Percentiles rank a stretch among this genome's conserved stretches.
These are phyloP conservation scores for Annulohypoxylon bovei DNA, from an alignment of 495 filamentous ascomycete genomes.

Conservation along the genomic window DNA sequence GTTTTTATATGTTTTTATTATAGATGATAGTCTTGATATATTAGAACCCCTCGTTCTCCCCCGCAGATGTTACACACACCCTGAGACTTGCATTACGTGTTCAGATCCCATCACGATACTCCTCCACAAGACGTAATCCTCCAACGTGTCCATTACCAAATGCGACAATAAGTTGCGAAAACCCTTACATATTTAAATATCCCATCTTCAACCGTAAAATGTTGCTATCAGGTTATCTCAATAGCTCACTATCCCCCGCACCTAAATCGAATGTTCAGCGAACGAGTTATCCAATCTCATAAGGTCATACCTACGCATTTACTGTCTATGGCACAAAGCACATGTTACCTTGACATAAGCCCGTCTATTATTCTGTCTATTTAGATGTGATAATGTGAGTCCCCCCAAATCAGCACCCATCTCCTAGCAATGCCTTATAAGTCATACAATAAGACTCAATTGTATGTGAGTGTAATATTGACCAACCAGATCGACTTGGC, in stretches of 20 bases:
- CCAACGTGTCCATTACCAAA: conserved; percentile 31
- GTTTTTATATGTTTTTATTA: not conserved
- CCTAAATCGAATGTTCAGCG: not conserved
- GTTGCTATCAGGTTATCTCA: not conserved
- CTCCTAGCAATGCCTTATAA: not conserved
- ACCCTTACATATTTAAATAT: not conserved
- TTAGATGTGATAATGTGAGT: conserved; percentile 7
- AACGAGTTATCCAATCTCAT: not conserved
- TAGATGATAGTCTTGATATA: not conserved
- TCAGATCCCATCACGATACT: conserved; percentile 20
- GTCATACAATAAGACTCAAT: not conserved
- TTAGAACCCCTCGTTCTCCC: conserved; percentile 6
- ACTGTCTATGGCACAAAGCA: not conserved
- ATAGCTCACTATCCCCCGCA: not conserved
- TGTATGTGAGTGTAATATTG: conserved; percentile 20
- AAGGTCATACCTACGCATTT: not conserved
- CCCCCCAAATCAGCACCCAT: not conserved
- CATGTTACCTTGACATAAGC: not conserved
- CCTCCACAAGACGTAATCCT: not conserved
- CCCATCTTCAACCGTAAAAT: not conserved
- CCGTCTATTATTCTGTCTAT: not conserved
- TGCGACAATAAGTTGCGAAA: not conserved
- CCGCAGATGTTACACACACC: conserved; percentile 11
- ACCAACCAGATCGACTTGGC: conserved; percentile 21
- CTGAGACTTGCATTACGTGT: conserved; percentile 22